Base-by-base conservation (phyloP, 78 protist species). In the Dictyostelium capitatum region DNA sequence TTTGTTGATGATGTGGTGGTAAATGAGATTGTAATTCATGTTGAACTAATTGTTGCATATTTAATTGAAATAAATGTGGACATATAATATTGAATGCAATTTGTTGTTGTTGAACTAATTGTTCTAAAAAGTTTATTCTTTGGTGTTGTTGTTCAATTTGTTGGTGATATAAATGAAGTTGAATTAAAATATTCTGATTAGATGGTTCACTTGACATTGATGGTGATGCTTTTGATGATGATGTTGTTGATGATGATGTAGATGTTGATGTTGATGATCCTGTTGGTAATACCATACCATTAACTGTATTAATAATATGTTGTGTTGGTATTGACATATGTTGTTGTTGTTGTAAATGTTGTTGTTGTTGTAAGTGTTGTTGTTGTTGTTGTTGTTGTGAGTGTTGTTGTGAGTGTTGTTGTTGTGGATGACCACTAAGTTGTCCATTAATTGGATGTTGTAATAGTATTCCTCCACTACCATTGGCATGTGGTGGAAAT, bases 101-200 rank as follows among this genome's bases (percentile, higher is more conserved):
- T 57, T 57, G 67, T 57, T 57, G 67, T 57, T 57, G 67, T 57
- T 57, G 67, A 57, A 57, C 23, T n/a, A 57, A 23, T n/a, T 57
- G 67, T 57, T 57, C 67, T 28, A 57, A 28, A n/a, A 57, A 57
- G 20, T 23, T 28, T 28, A 57, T 57, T 57, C 67, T 57, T 57
- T 57, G 67, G 2, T 57, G 67, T n/a, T 57, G 67, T 57, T 57
- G 67, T 23, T 57, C 67, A 23, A 57, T 23, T 57, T 57, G 67
- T 57, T 57, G 67, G 7, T 57, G 67, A 57, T 57, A 57, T n/a
- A 57, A 57, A 57, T 57, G 67, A 9, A 57, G 23, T 57, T 57
- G 67, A 57, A 57, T 57, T 11, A 23, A 23, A 23, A 57, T 0
- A 57, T 57, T 57, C 23, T 57, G 67, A 57, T 57, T 57, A 1